Evolutionary conservation across 805 yeast species (phyloP), one percentile per base, ranked within the genome.

Genomic region (Ascoidea rubescens): DNA sequence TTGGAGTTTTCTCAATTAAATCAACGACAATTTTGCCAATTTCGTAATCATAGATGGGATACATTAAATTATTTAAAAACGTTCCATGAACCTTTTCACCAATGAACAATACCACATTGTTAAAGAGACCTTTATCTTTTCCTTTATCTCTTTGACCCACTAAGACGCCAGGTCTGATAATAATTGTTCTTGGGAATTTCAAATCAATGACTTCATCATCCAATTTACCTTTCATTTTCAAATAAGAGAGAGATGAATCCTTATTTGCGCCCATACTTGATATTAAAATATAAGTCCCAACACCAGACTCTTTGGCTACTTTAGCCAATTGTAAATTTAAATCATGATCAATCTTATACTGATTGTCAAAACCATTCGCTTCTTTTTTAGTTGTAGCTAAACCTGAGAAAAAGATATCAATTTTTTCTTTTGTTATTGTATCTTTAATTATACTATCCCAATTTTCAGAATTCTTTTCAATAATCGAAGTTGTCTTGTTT

Each of bases 161-260:
- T 44, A 88, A 67, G 0, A 71, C 64, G 12, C 96, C 96, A 0
- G 96, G 96, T 60, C 87, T 74, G 52, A 89, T 64, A 55, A 89
- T 83, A 50, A 87, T 75, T 1, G 89, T 80, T 51, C 79, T 71
- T n/a, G 80, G 82, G 64, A 87, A 89, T 31, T 71, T 74, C 53
- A 88, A 69, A 0, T 69, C 79, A 47, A 71, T 66, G 7, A 89
- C 68, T 48, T 79, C 87, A 48, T 80, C 75, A 62, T 89, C 96
- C 49, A 85, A 70, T 50, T 80, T 77, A 32, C 95, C 96, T 63
- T 89, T 89, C 65, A 84, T 72, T 58, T 72, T 72, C 47, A 77
- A 51, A 60, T 88, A 89, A 4, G 82, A 74, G 46, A 86, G 70
- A n/a, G 58, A 58, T 0, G 95, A 84, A 43, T 61, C 57, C 0